Percentiles rank a stretch among this genome's conserved stretches.
Conservation (phyloP, 257 asterid species). For the Capsicum pubescens region DNA sequence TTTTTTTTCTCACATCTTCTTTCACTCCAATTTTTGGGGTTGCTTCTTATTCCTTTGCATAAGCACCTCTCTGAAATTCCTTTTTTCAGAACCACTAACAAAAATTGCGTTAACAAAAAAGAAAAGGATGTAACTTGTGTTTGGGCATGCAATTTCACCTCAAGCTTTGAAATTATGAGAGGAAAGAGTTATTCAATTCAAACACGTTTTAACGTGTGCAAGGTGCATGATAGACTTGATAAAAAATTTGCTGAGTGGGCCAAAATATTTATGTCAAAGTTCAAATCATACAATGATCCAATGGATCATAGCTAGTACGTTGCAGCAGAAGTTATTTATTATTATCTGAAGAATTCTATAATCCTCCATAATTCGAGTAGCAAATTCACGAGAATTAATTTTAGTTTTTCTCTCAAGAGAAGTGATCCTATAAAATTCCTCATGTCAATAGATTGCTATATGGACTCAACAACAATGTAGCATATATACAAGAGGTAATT, state of each 20-base stretch:
- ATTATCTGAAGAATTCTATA: neutral
- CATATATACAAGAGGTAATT: neutral
- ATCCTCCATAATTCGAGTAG: neutral
- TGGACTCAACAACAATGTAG: neutral
- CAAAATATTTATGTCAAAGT: neutral
- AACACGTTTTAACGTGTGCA: neutral
- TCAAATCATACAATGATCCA: neutral
- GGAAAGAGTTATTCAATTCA: neutral
- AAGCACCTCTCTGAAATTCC: neutral
- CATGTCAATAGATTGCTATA: conserved; percentile 3
- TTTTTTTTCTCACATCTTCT: neutral
- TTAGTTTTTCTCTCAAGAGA: neutral
- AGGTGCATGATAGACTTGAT: neutral
- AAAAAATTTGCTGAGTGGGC: neutral
- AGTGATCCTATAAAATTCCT: neutral
- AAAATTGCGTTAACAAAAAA: neutral
- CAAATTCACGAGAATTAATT: neutral
- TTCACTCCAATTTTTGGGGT: neutral
- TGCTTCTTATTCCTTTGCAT: neutral
- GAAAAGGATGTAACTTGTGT: neutral
- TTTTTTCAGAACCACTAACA: neutral
- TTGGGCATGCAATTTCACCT: too few species aligned
- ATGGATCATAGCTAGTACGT: neutral
- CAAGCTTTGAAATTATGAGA: too few species aligned
- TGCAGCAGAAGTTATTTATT: neutral